A percentile compares a stretch with the other conserved stretches of the same genome.
These are phyloP conservation scores for Kazachstania sp. DNA, from an alignment of 1,139 yeast species.

Conservation along the genomic window DNA sequence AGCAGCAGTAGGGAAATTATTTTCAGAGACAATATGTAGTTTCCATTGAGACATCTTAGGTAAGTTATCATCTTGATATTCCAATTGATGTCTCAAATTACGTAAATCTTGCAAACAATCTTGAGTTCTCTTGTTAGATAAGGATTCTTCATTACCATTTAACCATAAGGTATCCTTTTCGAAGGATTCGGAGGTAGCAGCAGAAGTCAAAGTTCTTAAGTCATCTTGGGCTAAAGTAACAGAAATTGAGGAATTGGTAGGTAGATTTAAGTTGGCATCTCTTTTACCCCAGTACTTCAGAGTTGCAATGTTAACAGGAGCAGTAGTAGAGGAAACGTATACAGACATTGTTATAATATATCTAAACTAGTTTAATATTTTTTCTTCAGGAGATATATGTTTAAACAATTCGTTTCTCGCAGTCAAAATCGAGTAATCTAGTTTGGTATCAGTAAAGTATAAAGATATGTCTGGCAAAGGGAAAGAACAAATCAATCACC, in stretches of 20 bases:
- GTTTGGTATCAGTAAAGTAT: too few relatives aligned
- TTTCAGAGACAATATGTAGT: slow-evolving; percentile 80
- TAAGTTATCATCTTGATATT: slow-evolving; percentile 40
- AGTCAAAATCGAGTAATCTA: too few relatives aligned
- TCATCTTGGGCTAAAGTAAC: slow-evolving; percentile 89
- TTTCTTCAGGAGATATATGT: too few relatives aligned
- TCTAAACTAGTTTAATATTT: too few relatives aligned
- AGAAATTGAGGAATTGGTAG: slow-evolving; percentile 91
- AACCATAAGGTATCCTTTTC: slow-evolving; percentile 67
- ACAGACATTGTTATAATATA: slow-evolving; percentile 8
- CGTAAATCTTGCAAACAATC: slow-evolving; percentile 77
- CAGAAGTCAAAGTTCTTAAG: slow-evolving; percentile 84
- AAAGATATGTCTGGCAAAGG: too few relatives aligned
- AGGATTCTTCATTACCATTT: slow-evolving; percentile 65
- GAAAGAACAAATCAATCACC: too few relatives aligned
- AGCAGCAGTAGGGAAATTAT: slow-evolving; percentile 98
- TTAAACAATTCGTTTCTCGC: too few relatives aligned
- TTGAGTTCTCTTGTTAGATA: slow-evolving; percentile 61
- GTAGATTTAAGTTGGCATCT: slow-evolving; percentile 76
- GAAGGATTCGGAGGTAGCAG: slow-evolving; percentile 54
- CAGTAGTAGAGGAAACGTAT: slow-evolving; percentile 73
- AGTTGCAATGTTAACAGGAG: slow-evolving; percentile 97
- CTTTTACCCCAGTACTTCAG: slow-evolving; percentile 98
- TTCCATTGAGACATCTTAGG: slow-evolving; percentile 58
- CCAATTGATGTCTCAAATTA: slow-evolving; percentile 49